phyloP scores from a whole-genome alignment of 2,329 filamentous ascomycete genomes.

The Trichoderma sp. region DNA sequence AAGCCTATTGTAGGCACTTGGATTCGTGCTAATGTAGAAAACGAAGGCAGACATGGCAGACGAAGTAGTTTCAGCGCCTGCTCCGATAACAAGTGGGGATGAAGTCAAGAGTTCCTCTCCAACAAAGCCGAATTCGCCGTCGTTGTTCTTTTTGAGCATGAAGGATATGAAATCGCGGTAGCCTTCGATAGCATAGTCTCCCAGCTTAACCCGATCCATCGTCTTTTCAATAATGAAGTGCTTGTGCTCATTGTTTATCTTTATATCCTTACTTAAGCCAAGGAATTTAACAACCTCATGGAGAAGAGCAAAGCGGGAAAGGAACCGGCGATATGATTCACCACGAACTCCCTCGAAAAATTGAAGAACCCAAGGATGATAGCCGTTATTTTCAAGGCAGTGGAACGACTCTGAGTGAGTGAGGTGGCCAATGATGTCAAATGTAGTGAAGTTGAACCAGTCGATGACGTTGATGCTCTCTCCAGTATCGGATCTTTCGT shows the following conservation, averaged over 20 bases:
- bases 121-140: conserved; percentile 31
- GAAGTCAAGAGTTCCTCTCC: conserved; percentile 34
- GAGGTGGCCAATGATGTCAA: conserved; percentile 42
- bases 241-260: conserved; percentile 17
- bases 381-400: conserved; percentile 30
- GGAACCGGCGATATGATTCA: conserved; percentile 18
- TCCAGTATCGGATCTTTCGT: conserved; percentile 18
- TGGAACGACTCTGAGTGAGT: conserved; percentile 43
- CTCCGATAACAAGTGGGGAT: conserved; percentile 27
- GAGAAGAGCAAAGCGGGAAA: conserved; percentile 15
- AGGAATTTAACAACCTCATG: not conserved
- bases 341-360: conserved; percentile 23
- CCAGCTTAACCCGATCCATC: conserved; percentile 22
- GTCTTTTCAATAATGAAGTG: conserved; percentile 25
- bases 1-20: conserved; percentile 30
- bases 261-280: not conserved
- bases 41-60: conserved; percentile 30
- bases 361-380: conserved; percentile 28
- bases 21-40: conserved; percentile 33
- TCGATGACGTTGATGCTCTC: conserved; percentile 28
- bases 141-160: conserved; percentile 32
- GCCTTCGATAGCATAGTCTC: conserved; percentile 23
- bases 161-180: conserved; percentile 28
- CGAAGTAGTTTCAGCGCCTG: conserved; percentile 36
- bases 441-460: conserved; percentile 38